Base-by-base conservation (phyloP, 441 rosid genomes). In the Erodium trifolium region DNA sequence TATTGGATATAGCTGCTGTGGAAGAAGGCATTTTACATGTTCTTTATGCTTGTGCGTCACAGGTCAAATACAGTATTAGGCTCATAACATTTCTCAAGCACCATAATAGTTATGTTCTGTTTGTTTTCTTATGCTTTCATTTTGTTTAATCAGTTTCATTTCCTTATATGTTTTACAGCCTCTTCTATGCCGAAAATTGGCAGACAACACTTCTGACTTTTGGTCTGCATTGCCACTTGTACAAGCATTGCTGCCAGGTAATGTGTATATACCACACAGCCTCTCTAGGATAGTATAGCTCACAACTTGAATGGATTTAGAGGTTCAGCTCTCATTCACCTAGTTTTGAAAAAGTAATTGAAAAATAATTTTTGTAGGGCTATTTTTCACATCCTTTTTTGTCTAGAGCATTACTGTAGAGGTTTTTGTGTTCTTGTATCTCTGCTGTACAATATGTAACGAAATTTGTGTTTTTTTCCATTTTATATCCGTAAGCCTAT, bases 21-120 rank as follows among this genome's bases (percentile, higher is more conserved):
- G 97, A 91, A 83, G 97, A 91, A 83, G 97, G 92, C 75, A 79
- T 88, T 82, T 82, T 91, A 71, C 94, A 91, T 71, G 88, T 87
- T 82, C 91, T 91, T 73, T 87, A 80, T 78, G 92, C 94, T 79
- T 91, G 97, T 85, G 94, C 90, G 75, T 88, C 94, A 77, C 88
- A 91, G 97, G 97, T 91, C 79, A 77, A 80, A 77, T 82, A 35
- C 78, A 70, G 76, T 76, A 70, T 80, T 76, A 68, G 74, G 73
- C 69, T 76, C 75, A 67, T 67, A 47, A 49, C 35, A 39, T 63
- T 70, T 68, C 63, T 55, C 47, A 66, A 65, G 29, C 67, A 51
- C 67, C 51, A 66, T 7, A 18, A 60, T 23, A 74, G 60, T 63
- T 65, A 18, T 65, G 62, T 71, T 68, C 66, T 68, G 35, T 73